A percentile compares a stretch with the other conserved stretches of the same genome.
Evolutionary conservation across 257 asterid species (phyloP).

Genomic region (Cynanchum wilfordii): DNA sequence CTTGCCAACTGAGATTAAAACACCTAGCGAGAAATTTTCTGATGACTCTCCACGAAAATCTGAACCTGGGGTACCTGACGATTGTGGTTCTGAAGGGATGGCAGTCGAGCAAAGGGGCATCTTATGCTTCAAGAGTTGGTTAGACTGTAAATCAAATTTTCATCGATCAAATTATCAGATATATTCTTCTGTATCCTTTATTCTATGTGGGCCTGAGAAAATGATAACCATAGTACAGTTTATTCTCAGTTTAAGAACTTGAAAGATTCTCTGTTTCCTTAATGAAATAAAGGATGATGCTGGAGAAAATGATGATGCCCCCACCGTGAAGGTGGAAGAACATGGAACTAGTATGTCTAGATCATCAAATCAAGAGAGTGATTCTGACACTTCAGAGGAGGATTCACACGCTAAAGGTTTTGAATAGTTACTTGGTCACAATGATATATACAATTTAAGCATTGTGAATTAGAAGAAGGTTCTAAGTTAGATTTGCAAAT

Average conservation of each 20-base stretch:
- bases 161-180: slow-evolving; percentile 31
- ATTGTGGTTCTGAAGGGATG: slow-evolving; percentile 30
- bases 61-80: slow-evolving; percentile 30
- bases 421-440: neutral
- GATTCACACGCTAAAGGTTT: slow-evolving; percentile 53
- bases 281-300: slow-evolving; percentile 38
- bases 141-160: slow-evolving; percentile 34
- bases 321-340: slow-evolving; percentile 44
- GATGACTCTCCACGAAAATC: slow-evolving; percentile 28
- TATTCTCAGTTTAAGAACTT: slow-evolving; percentile 7
- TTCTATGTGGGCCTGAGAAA: slow-evolving; percentile 10
- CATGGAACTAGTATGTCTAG: slow-evolving; percentile 31
- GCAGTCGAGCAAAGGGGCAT: slow-evolving; percentile 32
- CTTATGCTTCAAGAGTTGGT: slow-evolving; percentile 43
- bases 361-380: slow-evolving; percentile 38
- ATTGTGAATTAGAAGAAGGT: neutral
- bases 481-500: neutral
- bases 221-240: slow-evolving; percentile 10
- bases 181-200: slow-evolving; percentile 59
- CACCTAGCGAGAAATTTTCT: slow-evolving; percentile 28
- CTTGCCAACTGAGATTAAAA: slow-evolving; percentile 30
- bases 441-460: neutral
- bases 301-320: slow-evolving; percentile 32
- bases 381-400: slow-evolving; percentile 48
- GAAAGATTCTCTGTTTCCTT: slow-evolving; percentile 33